Percentiles rank a stretch among this genome's conserved stretches.
phyloP scores from a whole-genome alignment of 768 basidiomycete species.

The Mycena galopus region DNA sequence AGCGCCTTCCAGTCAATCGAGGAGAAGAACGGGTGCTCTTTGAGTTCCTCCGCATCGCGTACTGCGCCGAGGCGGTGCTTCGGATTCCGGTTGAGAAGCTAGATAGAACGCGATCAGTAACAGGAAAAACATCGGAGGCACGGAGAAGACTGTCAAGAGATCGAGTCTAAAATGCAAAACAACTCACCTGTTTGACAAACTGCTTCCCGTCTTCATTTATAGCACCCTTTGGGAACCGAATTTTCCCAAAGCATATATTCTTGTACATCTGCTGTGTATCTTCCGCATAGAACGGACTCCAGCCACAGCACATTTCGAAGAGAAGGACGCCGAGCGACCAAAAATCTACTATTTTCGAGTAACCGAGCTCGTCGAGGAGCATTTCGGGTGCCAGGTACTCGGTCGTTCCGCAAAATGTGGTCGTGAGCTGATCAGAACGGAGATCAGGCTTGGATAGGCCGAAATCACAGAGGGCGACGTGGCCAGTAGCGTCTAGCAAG shows the following conservation, averaged over 20 bases:
- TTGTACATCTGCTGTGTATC: constrained; percentile 99
- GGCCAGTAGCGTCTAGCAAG: constrained; percentile 96
- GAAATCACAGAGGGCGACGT: constrained; percentile 98
- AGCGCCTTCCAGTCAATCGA: constrained; percentile 93
- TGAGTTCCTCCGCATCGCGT: constrained; percentile 93
- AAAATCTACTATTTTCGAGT: constrained; percentile 98
- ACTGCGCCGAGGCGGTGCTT: constrained; percentile 94
- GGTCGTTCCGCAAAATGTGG: constrained; percentile 98
- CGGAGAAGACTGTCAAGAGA: constrained; percentile 29
- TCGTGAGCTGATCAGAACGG: constrained; percentile 94
- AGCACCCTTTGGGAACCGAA: constrained; percentile 96
- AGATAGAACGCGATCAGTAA: constrained; percentile 39
- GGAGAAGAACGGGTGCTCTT: constrained; percentile 95
- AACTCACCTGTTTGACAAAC: constrained; percentile 95
- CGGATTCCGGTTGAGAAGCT: constrained; percentile 99
- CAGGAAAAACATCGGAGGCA: constrained; percentile 24
- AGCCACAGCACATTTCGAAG: constrained; percentile 99
- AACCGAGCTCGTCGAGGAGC: constrained; percentile 97
- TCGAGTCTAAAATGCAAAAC: constrained; percentile 24
- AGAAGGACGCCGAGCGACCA: constrained; percentile 96
- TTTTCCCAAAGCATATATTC: constrained; percentile 98
- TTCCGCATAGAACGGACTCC: constrained; percentile 99
- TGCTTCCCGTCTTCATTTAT: constrained; percentile 98
- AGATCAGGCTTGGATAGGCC: constrained; percentile 97
- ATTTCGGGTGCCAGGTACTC: constrained; percentile 99